Evolutionary conservation across 73 alveolate species (phyloP), one percentile per base, ranked within the genome.

Genomic region (Symbiodinium pilosum): DNA sequence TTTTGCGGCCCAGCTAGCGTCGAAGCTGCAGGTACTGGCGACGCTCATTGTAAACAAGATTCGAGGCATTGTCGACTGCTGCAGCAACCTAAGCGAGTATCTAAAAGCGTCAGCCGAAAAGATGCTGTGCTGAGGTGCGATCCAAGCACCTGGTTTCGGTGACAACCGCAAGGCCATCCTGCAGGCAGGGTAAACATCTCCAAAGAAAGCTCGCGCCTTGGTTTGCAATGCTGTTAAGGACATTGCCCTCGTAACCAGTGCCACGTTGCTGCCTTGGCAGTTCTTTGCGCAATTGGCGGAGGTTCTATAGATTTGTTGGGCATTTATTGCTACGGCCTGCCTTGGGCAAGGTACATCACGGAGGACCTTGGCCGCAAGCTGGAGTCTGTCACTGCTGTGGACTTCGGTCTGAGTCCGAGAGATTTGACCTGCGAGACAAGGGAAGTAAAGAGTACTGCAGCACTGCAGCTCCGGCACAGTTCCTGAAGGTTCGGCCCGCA

Each of bases 121-220:
- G 59, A 38, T 73, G 43, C 86, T 28, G 86, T 21, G 2, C 40
- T 4, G 0, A 91, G 96, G 96, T 83, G 99, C 99, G 36, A 99
- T 99, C 68, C 99, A 99, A 93, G 99, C 99, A 77, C 99, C 99
- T 38, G 99, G 99, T 92, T 99, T 99, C 99, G 99, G 99, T 43
- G 99, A 99, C 99, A 99, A 99, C 99, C 99, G 99, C 92, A 99
- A 99, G 68, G 98, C 92, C 84, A 91, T 91, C 18, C 39, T 91
- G 87, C 96, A 88, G 95, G 95, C 14, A 36, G 30, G 36, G 32
- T 30, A 54, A 54, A 54, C n/a, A n/a, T 47, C 59, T 14, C 14
- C 59, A 14, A 47, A 47, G 59, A 47, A 47, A 14, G 59, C 59
- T 47, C 59, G 21, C 59, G 59, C 59, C 59, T 47, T 14, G 6